A percentile compares a stretch with the other conserved stretches of the same genome.
phyloP scores from a whole-genome alignment of 2,329 filamentous ascomycete species.

The Purpureocillium lavendulum region DNA sequence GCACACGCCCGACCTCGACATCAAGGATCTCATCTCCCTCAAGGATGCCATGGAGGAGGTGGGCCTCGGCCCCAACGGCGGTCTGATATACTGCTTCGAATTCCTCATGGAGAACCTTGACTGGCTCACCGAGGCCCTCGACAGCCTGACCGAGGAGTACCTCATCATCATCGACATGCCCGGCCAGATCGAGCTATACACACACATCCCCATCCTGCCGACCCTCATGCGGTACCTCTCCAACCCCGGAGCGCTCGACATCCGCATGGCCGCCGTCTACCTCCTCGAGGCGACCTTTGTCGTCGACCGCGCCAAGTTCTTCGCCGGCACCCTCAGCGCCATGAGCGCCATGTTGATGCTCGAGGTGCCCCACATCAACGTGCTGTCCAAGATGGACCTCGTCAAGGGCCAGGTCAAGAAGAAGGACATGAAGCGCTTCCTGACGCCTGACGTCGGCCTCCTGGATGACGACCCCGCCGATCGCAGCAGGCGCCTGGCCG shows the following conservation, averaged over 20 bases:
- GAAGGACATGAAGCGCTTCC: constrained; percentile 80
- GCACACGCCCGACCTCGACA: constrained; percentile 88
- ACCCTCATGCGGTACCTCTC: constrained; percentile 75
- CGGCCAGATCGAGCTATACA: constrained; percentile 97
- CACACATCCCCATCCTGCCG: constrained; percentile 88
- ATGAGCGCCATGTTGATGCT: constrained; percentile 99
- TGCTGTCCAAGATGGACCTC: constrained; percentile 96
- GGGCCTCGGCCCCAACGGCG: constrained; percentile 82
- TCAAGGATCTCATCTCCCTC: constrained; percentile 87
- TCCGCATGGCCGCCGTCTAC: constrained; percentile 88
- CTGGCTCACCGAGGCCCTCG: constrained; percentile 78
- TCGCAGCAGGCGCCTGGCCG: constrained; percentile 27
- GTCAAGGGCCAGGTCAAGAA: constrained; percentile 83
- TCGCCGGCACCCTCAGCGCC: constrained; percentile 86
- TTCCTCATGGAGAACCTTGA: constrained; percentile 92
- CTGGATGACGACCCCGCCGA: constrained; percentile 71
- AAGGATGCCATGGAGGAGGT: constrained; percentile 97
- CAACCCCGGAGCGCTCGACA: constrained; percentile 70
- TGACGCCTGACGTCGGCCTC: constrained; percentile 76
- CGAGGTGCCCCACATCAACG: constrained; percentile 92
- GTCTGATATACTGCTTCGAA: constrained; percentile 93
- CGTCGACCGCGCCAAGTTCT: constrained; percentile 93
- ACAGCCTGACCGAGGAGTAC: constrained; percentile 85
- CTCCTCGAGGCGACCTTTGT: constrained; percentile 94
- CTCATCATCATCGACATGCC: constrained; percentile 98